Percentiles rank a stretch among this genome's conserved stretches.
Evolutionary conservation across 495 filamentous ascomycete species (phyloP).

Genomic region (Penicillium chermesinum): DNA sequence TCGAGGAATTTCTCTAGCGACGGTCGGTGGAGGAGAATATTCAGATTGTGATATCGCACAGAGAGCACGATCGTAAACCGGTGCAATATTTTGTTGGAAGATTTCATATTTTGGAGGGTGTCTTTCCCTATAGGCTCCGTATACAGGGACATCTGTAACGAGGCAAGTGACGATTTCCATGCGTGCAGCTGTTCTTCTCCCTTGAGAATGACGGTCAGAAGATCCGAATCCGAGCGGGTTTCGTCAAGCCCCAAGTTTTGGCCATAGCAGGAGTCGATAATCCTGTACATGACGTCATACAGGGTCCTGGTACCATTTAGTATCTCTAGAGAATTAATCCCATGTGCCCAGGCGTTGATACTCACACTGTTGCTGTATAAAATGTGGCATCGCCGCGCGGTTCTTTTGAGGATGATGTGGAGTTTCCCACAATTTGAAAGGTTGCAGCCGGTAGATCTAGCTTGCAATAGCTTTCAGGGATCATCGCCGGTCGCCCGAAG

Average conservation of each 20-base stretch:
- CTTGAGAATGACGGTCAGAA: conserved; percentile 6
- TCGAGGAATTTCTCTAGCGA: conserved; percentile 21
- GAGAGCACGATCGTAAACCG: conserved; percentile 27
- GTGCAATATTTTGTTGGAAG: conserved; percentile 1
- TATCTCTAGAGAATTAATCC: neutral
- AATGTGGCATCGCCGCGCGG: conserved; percentile 2
- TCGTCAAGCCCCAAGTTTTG: conserved; percentile 12
- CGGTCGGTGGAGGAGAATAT: conserved; percentile 29
- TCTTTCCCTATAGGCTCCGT: conserved; percentile 6
- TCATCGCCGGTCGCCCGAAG: conserved; percentile 1
- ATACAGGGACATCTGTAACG: too few species aligned
- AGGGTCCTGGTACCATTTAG: neutral
- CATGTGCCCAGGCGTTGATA: too few species aligned
- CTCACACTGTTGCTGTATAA: conserved; percentile 3
- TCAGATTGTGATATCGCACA: conserved; percentile 32
- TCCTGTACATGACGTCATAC: conserved; percentile 9
- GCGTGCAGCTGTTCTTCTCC: conserved; percentile 7
- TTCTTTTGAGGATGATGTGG: neutral
- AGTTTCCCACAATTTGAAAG: conserved; percentile 1
- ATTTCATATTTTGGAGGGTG: conserved; percentile 4
- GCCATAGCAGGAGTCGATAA: conserved; percentile 8
- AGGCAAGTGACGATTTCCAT: conserved; percentile 6
- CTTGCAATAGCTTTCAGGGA: conserved; percentile 5
- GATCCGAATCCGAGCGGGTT: neutral
- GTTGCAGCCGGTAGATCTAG: conserved; percentile 1